Conservation (phyloP, 306 rosid species). For the Potentilla sterilis region DNA sequence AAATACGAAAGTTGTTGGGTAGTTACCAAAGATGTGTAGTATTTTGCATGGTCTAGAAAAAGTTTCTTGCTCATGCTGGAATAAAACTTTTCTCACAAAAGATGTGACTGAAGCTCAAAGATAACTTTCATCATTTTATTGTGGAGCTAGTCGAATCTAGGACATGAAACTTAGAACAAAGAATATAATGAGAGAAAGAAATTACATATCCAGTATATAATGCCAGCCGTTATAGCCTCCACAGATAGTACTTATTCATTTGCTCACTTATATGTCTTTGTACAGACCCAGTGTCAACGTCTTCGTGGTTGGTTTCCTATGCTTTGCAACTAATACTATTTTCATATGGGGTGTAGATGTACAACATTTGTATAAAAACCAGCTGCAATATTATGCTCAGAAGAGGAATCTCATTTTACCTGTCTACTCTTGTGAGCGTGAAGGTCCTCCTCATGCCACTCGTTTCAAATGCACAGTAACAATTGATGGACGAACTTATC, state of each 20-base stretch:
- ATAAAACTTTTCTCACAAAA: neutral
- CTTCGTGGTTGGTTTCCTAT: neutral
- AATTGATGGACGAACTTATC: slow-evolving; percentile 55
- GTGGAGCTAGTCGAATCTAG: neutral
- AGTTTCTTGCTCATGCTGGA: neutral
- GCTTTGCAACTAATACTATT: neutral
- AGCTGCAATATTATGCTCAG: slow-evolving; percentile 62
- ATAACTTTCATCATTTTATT: neutral
- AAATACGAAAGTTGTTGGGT: neutral
- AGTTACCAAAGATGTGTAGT: neutral
- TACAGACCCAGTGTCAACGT: neutral
- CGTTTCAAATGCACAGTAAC: slow-evolving; percentile 70
- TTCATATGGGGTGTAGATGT: slow-evolving; percentile 28
- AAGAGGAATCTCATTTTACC: slow-evolving; percentile 58
- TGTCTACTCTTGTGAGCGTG: slow-evolving; percentile 58
- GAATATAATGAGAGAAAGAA: neutral
- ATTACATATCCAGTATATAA: neutral
- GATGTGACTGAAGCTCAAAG: neutral
- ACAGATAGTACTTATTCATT: neutral
- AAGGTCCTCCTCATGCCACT: slow-evolving; percentile 78
- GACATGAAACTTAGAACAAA: neutral
- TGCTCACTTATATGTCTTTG: no score
- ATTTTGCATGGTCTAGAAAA: neutral
- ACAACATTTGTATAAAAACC: slow-evolving; percentile 61
- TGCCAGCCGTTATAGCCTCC: neutral